Evolutionary conservation across 768 basidiomycete genomes (phyloP).

Genomic region (Sistotremastrum niveocremeum): DNA sequence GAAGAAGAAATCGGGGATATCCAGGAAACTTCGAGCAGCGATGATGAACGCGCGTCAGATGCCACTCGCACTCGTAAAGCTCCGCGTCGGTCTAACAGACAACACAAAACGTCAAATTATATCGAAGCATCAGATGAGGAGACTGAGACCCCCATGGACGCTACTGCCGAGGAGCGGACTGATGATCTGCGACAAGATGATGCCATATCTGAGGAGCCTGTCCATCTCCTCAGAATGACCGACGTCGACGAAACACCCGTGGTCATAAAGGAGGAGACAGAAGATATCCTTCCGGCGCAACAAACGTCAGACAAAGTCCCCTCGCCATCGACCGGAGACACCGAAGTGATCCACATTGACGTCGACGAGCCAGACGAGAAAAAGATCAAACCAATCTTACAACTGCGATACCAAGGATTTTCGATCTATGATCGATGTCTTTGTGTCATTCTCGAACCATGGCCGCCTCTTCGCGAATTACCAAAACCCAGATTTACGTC

Average conservation of each 20-base stretch:
- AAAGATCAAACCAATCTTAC: slow-evolving; percentile 59
- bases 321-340: slow-evolving; percentile 12
- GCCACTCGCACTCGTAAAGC: slow-evolving; percentile 4
- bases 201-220: not conserved
- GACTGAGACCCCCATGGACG: no score
- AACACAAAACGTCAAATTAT: slow-evolving; percentile 8
- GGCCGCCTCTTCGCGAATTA: slow-evolving; percentile 36
- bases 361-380: slow-evolving; percentile 44
- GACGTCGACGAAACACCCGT: slow-evolving; percentile 6
- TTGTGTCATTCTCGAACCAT: slow-evolving; percentile 76
- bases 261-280: slow-evolving; percentile 10
- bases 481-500: slow-evolving; percentile 20
- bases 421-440: slow-evolving; percentile 58
- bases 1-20: slow-evolving; percentile 14
- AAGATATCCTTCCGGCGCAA: slow-evolving; percentile 5
- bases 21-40: slow-evolving; percentile 8
- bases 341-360: slow-evolving; percentile 26
- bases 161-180: no score
- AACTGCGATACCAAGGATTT: slow-evolving; percentile 59
- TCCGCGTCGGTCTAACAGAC: slow-evolving; percentile 20
- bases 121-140: no score
- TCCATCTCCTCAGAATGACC: slow-evolving; percentile 2
- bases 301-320: slow-evolving; percentile 2
- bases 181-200: not conserved
- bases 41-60: slow-evolving; percentile 5